phyloP scores from a whole-genome alignment of 176 grass and related monocot species.

The Saccharum officinarum region DNA sequence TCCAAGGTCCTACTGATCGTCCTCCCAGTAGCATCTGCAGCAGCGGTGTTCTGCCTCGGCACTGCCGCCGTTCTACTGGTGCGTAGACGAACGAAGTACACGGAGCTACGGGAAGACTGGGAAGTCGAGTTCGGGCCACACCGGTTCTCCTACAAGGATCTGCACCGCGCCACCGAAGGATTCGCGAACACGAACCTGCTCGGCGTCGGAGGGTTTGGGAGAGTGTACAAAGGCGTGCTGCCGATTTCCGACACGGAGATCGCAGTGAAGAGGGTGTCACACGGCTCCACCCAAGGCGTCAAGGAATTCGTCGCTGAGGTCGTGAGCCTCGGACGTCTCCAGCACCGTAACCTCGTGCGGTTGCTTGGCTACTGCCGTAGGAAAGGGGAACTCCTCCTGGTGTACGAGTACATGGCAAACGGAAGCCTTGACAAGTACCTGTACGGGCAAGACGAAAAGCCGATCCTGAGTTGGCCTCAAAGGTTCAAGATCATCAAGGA shows the following conservation, averaged over 20 bases:
- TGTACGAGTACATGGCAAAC: slow-evolving; percentile 2
- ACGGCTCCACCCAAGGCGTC: background rate
- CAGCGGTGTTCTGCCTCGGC: background rate
- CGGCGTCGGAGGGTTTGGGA: slow-evolving; percentile 9
- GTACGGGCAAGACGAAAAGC: background rate
- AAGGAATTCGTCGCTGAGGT: slow-evolving; percentile 20
- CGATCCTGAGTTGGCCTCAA: background rate
- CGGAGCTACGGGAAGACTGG: background rate
- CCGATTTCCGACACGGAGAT: background rate
- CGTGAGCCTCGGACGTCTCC: background rate
- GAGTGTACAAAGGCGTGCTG: slow-evolving; percentile 13
- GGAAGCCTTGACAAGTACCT: slow-evolving; percentile 19
- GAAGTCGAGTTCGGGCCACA: slow-evolving; percentile 7
- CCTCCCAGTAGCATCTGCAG: slow-evolving; percentile 19
- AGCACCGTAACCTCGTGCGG: background rate
- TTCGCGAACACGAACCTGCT: slow-evolving; percentile 7
- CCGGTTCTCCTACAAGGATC: slow-evolving; percentile 6
- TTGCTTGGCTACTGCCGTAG: slow-evolving; percentile 11
- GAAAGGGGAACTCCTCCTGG: background rate
- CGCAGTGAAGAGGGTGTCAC: slow-evolving; percentile 4
- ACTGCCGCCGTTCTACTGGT: background rate
- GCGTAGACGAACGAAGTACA: background rate
- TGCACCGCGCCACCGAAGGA: background rate
- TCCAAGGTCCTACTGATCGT: background rate
- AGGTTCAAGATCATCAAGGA: slow-evolving; percentile 17